Evolutionary conservation across 257 asterid genomes (phyloP).

Genomic region (Avicennia marina): DNA sequence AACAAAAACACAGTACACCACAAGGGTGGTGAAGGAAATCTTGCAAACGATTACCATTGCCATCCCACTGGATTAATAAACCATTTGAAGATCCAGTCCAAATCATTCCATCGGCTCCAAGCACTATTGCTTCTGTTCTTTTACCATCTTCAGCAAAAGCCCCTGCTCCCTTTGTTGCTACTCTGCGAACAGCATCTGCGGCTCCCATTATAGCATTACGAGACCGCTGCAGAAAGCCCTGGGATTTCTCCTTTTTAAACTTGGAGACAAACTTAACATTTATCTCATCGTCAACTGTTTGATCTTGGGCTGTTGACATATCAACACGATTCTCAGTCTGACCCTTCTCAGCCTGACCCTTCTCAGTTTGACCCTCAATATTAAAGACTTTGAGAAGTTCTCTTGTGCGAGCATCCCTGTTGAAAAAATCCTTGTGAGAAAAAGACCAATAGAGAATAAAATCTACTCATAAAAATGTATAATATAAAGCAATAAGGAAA

Average conservation of each 20-base stretch:
- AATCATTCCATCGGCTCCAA: conserved; percentile 71
- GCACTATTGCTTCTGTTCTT: conserved; percentile 72
- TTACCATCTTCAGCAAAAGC: conserved; percentile 60
- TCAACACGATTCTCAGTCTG: conserved; percentile 78
- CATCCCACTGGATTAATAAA: conserved; percentile 90
- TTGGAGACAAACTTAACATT: conserved; percentile 58
- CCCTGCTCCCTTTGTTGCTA: conserved; percentile 74
- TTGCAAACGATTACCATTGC: conserved; percentile 78
- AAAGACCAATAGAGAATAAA: neutral
- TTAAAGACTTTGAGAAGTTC: conserved; percentile 81
- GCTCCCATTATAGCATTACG: conserved; percentile 96
- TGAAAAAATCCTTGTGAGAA: conserved; percentile 11
- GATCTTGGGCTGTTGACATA: conserved; percentile 56
- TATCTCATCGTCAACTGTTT: conserved; percentile 65
- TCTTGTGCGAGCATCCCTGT: conserved; percentile 92
- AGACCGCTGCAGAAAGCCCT: conserved; percentile 78
- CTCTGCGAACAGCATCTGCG: conserved; percentile 96
- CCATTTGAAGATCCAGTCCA: conserved; percentile 95
- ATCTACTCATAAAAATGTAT: too few species aligned
- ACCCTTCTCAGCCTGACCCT: conserved; percentile 75
- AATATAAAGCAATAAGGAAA: neutral
- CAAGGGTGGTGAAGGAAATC: conserved; percentile 74
- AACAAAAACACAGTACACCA: conserved; percentile 66
- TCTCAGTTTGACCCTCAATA: conserved; percentile 83
- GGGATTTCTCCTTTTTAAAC: conserved; percentile 87